Evolutionary conservation across 1,284 basidiomycete species (phyloP).

Genomic region (Ganoderma multipileum): DNA sequence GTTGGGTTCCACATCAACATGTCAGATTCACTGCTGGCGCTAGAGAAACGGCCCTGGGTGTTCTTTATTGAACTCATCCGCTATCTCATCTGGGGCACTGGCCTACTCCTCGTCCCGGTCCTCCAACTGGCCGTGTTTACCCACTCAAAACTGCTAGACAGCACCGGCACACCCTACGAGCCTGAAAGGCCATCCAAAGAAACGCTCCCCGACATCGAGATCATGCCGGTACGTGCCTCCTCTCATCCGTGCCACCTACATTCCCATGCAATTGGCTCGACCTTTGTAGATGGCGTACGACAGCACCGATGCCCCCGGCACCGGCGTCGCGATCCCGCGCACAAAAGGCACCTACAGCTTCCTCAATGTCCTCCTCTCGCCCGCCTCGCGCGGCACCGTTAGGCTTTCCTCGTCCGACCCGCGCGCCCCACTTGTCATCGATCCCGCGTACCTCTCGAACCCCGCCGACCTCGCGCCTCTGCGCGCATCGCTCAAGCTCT

Average conservation of each 20-base stretch:
- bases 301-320: constrained; percentile 22
- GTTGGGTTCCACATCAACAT: constrained; percentile 35
- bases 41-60: constrained; percentile 35
- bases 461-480: constrained; percentile 40
- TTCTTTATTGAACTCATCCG: constrained; percentile 40
- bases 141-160: constrained; percentile 37
- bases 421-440: constrained; percentile 43
- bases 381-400: constrained; percentile 42
- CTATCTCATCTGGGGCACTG: constrained; percentile 42
- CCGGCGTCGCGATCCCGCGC: constrained; percentile 18
- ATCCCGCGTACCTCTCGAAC: constrained; percentile 48
- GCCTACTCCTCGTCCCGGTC: constrained; percentile 40
- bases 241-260: not conserved
- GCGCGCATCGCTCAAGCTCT: constrained; percentile 47
- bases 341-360: constrained; percentile 38
- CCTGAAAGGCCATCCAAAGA: constrained; percentile 31
- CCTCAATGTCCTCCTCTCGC: constrained; percentile 41
- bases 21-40: constrained; percentile 35
- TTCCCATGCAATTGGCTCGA: constrained; percentile 21
- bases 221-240: constrained; percentile 39
- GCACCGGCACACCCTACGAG: constrained; percentile 28
- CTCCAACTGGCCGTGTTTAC: constrained; percentile 40
- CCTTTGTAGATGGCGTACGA: constrained; percentile 38
- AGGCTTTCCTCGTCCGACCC: constrained; percentile 47
- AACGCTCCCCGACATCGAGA: constrained; percentile 45